phyloP scores from a whole-genome alignment of 2,329 filamentous ascomycete genomes.

The Penicillium sp. region DNA sequence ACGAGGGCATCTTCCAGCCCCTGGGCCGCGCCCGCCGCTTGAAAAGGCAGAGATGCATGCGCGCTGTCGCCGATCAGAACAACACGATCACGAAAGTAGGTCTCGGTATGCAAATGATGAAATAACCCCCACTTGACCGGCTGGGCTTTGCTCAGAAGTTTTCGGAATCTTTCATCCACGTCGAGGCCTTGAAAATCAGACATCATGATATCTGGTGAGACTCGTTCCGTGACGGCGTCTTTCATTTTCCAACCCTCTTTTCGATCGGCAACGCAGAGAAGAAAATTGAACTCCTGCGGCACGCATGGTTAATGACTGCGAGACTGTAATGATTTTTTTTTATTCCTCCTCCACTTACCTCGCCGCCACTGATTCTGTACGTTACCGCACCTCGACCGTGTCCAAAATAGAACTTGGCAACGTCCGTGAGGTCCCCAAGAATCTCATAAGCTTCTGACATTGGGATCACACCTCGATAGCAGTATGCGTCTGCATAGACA shows the following conservation, averaged over 20 bases:
- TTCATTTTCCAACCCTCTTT: constrained; percentile 2
- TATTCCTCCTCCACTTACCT: constrained; percentile 1
- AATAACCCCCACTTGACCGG: constrained; percentile 11
- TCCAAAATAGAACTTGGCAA: constrained; percentile 15
- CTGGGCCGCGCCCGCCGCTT: constrained; percentile 33
- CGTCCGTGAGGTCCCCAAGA: constrained; percentile 11
- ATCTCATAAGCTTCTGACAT: constrained; percentile 11
- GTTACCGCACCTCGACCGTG: constrained; percentile 6
- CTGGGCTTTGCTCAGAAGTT: constrained; percentile 5
- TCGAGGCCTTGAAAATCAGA: constrained; percentile 6
- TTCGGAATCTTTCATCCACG: constrained; percentile 8
- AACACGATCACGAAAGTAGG: constrained; percentile 24
- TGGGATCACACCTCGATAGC: constrained; percentile 10
- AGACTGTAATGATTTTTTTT: too few relatives aligned
- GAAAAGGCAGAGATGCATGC: constrained; percentile 31
- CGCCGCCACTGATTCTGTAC: constrained; percentile 11
- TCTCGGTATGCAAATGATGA: constrained; percentile 29
- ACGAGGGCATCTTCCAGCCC: constrained; percentile 35
- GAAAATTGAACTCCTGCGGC: neutral
- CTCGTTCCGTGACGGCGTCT: constrained; percentile 7
- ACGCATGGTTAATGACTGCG: neutral
- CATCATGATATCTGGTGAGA: constrained; percentile 10
- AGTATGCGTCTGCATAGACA: constrained; percentile 10
- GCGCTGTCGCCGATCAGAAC: constrained; percentile 34
- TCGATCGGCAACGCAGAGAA: constrained; percentile 1